Evolutionary conservation across 441 rosid genomes (phyloP).

Genomic region (Biscutella laevigata): DNA sequence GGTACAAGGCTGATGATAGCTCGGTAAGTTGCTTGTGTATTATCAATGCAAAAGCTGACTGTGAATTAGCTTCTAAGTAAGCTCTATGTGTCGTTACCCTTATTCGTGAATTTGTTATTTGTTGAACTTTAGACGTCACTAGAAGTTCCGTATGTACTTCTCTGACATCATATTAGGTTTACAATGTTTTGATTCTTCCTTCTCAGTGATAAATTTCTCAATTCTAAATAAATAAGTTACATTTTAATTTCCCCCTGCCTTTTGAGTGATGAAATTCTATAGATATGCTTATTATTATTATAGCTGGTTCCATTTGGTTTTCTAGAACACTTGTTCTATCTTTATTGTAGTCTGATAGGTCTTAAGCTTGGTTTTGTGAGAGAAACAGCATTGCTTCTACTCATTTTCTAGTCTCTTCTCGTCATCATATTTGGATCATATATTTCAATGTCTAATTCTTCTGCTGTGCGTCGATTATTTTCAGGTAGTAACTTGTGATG

Average conservation of each 20-base stretch:
- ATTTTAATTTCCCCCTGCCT: neutral
- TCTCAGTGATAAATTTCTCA: neutral
- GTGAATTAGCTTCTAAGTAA: neutral
- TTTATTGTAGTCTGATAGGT: neutral
- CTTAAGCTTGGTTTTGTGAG: neutral
- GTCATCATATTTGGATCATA: conserved; percentile 1
- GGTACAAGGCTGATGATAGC: conserved; percentile 94
- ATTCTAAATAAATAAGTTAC: neutral
- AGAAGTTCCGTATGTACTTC: neutral
- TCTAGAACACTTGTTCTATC: neutral
- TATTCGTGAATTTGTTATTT: neutral
- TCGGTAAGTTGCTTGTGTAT: conserved; percentile 37
- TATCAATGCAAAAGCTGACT: neutral
- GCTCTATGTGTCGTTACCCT: conserved; percentile 7
- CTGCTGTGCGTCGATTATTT: neutral
- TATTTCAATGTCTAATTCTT: neutral
- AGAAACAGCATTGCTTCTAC: neutral
- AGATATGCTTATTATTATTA: no score
- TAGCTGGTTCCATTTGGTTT: neutral
- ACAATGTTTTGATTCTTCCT: neutral
- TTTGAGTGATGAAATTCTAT: neutral
- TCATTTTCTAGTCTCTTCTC: neutral
- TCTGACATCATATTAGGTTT: neutral
- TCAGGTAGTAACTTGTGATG: conserved; percentile 69
- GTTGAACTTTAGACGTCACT: neutral